Percentiles rank a stretch among this genome's conserved stretches.
phyloP scores from a whole-genome alignment of 345 rosid species.

The Passiflora organensis region DNA sequence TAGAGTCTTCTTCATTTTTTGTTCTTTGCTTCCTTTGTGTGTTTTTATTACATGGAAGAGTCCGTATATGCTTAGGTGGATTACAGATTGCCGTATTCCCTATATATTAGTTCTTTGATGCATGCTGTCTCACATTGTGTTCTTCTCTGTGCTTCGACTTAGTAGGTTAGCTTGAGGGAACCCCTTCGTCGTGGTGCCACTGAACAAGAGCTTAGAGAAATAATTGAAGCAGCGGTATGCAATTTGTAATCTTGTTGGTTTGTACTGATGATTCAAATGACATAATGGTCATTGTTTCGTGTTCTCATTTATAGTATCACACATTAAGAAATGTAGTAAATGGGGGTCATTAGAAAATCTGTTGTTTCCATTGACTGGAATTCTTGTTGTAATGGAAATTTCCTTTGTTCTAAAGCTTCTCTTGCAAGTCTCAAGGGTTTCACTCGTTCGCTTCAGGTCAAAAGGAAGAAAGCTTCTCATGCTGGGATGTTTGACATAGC shows the following conservation, averaged over 20 bases:
- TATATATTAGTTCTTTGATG: not conserved
- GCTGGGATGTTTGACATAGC: constrained; percentile 89
- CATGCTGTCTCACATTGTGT: not conserved
- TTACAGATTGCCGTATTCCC: too few relatives aligned
- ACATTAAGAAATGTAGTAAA: not conserved
- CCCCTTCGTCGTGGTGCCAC: constrained; percentile 75
- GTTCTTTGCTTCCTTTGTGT: constrained; percentile 1
- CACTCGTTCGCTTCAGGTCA: constrained; percentile 43
- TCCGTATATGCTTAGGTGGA: too few relatives aligned
- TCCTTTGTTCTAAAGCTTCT: not conserved
- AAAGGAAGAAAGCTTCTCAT: constrained; percentile 71
- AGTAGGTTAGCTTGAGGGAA: constrained; percentile 89
- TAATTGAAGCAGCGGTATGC: constrained; percentile 87
- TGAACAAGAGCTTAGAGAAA: constrained; percentile 62
- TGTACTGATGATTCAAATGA: not conserved
- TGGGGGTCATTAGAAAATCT: not conserved
- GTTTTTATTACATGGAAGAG: too few relatives aligned
- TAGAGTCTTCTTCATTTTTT: too few relatives aligned
- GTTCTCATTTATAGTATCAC: not conserved
- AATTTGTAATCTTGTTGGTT: not conserved
- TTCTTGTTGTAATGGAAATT: not conserved
- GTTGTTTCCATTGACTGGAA: not conserved
- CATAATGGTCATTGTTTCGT: not conserved
- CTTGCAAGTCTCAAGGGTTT: not conserved
- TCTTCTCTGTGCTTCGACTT: constrained; percentile 13